phyloP scores from a whole-genome alignment of 1,284 basidiomycete genomes.

The Tylopilus sp. region DNA sequence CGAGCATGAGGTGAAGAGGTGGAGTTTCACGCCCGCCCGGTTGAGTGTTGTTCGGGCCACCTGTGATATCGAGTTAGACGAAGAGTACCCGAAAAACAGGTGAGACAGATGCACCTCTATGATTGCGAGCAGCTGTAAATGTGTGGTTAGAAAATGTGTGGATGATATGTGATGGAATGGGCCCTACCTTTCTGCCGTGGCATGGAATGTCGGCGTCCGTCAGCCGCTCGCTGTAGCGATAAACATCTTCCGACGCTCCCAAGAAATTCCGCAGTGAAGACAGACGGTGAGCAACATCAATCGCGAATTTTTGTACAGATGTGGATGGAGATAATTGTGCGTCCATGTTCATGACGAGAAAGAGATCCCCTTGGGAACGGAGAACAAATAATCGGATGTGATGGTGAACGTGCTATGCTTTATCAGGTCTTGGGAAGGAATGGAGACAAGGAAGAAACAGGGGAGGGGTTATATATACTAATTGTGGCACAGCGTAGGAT shows the following conservation, averaged over 20 bases:
- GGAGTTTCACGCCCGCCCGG: slow-evolving; percentile 34
- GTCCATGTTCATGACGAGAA: slow-evolving; percentile 14
- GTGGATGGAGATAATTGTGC: slow-evolving; percentile 18
- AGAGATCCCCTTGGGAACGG: slow-evolving; percentile 20
- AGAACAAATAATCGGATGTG: slow-evolving; percentile 14
- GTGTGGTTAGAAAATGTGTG: slow-evolving; percentile 12
- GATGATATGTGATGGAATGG: neutral
- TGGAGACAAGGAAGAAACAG: slow-evolving; percentile 11
- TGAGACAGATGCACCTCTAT: slow-evolving; percentile 30
- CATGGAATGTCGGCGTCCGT: slow-evolving; percentile 27
- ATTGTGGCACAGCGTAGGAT: slow-evolving; percentile 28
- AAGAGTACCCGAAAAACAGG: neutral
- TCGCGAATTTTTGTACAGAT: slow-evolving; percentile 31
- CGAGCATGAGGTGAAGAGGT: slow-evolving; percentile 38
- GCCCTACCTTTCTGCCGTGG: slow-evolving; percentile 36
- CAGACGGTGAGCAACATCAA: slow-evolving; percentile 34
- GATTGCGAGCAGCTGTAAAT: slow-evolving; percentile 29
- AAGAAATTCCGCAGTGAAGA: slow-evolving; percentile 35
- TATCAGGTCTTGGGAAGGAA: slow-evolving; percentile 13
- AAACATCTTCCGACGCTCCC: slow-evolving; percentile 35
- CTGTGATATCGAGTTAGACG: slow-evolving; percentile 19
- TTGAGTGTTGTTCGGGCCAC: slow-evolving; percentile 38
- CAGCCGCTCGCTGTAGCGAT: slow-evolving; percentile 20
- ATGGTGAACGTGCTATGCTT: neutral
- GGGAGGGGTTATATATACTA: slow-evolving; percentile 28